Conservation (phyloP, 768 basidiomycete genomes). For the Amanita fuliginea region DNA sequence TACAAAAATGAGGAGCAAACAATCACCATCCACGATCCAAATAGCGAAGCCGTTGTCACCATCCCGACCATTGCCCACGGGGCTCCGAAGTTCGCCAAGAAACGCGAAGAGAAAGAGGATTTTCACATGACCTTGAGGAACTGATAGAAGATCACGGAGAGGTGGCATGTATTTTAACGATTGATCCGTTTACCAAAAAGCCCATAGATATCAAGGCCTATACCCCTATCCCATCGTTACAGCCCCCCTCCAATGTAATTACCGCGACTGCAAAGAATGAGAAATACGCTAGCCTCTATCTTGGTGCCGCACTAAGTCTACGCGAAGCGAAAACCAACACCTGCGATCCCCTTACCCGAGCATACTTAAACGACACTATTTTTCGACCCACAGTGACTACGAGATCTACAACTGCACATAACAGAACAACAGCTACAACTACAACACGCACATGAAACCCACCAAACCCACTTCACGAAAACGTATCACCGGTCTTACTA, state of each 20-base stretch:
- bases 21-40: not conserved
- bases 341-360: too few relatives aligned
- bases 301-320: too few relatives aligned
- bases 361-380: too few relatives aligned
- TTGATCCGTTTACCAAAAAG: conserved; percentile 14
- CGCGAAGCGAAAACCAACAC: too few relatives aligned
- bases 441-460: too few relatives aligned
- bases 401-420: too few relatives aligned
- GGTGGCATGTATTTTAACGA: too few relatives aligned
- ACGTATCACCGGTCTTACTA: too few relatives aligned
- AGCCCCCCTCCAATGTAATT: not conserved
- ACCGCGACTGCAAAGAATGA: not conserved
- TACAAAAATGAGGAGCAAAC: not conserved
- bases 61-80: not conserved
- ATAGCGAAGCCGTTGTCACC: not conserved
- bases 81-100: not conserved
- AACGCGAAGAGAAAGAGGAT: not conserved
- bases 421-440: too few relatives aligned
- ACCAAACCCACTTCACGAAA: too few relatives aligned
- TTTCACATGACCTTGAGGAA: conserved; percentile 13
- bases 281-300: too few relatives aligned
- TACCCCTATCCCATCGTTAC: not conserved
- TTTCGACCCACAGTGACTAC: too few relatives aligned
- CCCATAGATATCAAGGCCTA: not conserved
- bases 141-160: conserved; percentile 8